Percentiles rank a stretch among this genome's conserved stretches.
These are phyloP conservation scores for Solanum aculeatissimum DNA, from an alignment of 305 asterid species.

Conservation along the genomic window DNA sequence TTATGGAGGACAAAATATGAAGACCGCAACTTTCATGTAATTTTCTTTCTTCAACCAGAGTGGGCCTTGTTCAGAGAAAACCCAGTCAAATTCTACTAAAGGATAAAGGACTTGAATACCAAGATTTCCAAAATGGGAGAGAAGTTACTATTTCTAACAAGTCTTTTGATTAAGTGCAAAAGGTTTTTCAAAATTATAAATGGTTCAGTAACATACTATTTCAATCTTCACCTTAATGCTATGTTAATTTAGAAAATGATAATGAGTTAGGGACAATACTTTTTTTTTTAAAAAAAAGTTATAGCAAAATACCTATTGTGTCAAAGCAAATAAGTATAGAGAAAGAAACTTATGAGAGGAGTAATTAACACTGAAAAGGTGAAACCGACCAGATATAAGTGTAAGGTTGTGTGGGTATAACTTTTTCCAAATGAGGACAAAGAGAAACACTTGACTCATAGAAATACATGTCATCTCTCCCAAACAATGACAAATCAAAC, in stretches of 20 bases:
- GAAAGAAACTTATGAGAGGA: not conserved
- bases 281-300: too few relatives aligned
- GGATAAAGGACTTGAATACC: not conserved
- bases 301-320: not conserved
- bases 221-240: not conserved
- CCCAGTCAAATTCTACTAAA: not conserved
- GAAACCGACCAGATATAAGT: not conserved
- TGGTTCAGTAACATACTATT: not conserved
- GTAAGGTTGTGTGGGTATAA: not conserved
- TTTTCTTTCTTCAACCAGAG: not conserved
- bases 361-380: not conserved
- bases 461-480: not conserved
- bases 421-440: not conserved
- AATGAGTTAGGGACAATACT: not conserved
- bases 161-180: not conserved
- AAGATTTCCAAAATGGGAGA: not conserved
- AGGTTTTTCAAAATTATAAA: not conserved
- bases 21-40: too few relatives aligned
- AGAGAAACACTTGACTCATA: not conserved
- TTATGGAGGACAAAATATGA: too few relatives aligned
- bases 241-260: not conserved
- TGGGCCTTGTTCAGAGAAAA: not conserved
- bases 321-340: not conserved
- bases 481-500: not conserved
- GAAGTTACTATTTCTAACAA: not conserved